A percentile compares a stretch with the other conserved stretches of the same genome.
Evolutionary conservation across 306 rosid genomes (phyloP).

Genomic region (Prunus campanulata): DNA sequence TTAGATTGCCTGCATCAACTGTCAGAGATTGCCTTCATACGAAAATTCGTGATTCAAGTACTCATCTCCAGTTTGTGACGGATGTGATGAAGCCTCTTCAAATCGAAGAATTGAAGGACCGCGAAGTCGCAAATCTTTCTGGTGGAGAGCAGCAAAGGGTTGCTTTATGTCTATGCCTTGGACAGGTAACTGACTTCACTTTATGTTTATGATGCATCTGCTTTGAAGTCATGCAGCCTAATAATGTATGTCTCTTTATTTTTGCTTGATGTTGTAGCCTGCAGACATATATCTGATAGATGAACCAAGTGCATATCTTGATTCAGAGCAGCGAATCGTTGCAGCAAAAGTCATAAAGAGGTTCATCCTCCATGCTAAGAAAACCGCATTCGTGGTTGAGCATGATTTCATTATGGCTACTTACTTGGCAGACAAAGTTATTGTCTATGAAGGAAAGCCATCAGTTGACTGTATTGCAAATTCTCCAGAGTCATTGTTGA

Average conservation of each 20-base stretch:
- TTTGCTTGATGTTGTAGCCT: conserved; percentile 58
- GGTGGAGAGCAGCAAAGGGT: conserved; percentile 99
- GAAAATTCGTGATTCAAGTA: conserved; percentile 79
- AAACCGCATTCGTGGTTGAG: conserved; percentile 94
- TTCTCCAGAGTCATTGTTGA: conserved; percentile 81
- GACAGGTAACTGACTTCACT: conserved; percentile 53
- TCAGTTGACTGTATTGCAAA: conserved; percentile 87
- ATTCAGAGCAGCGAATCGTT: conserved; percentile 94
- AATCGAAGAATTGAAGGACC: conserved; percentile 94
- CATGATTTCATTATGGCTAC: conserved; percentile 99
- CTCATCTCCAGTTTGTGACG: conserved; percentile 88
- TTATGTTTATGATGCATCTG: too few relatives aligned
- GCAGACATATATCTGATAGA: conserved; percentile 94
- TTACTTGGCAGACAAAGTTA: conserved; percentile 96
- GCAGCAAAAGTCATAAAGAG: conserved; percentile 93
- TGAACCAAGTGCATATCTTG: conserved; percentile 98
- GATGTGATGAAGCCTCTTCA: conserved; percentile 99
- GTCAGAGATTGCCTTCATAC: conserved; percentile 72
- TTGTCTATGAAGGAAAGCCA: conserved; percentile 85
- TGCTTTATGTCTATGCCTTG: conserved; percentile 91
- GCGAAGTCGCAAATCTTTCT: conserved; percentile 92
- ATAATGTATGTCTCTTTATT: too few relatives aligned
- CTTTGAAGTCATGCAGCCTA: too few relatives aligned
- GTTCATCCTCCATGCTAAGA: conserved; percentile 95
- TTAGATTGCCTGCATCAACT: conserved; percentile 70